Evolutionary conservation across 768 basidiomycete genomes (phyloP).

Genomic region (Suillus variegatus): DNA sequence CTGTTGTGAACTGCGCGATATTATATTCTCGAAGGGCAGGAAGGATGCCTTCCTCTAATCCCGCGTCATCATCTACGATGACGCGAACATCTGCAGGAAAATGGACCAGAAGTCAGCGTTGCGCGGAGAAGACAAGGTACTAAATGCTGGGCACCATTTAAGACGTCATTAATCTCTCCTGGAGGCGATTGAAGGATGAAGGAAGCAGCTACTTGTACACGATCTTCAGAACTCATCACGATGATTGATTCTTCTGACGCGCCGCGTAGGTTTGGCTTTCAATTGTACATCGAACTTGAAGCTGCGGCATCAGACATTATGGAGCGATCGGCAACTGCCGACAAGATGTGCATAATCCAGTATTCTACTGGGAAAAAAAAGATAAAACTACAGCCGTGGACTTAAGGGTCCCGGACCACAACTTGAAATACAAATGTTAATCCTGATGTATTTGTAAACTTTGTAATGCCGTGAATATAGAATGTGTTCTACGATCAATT

Average conservation of each 20-base stretch:
- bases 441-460: constrained; percentile 4
- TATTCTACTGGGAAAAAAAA: background rate
- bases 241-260: background rate
- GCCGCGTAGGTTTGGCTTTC: background rate
- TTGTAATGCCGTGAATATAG: background rate
- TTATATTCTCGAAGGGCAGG: constrained; percentile 87
- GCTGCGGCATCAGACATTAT: background rate
- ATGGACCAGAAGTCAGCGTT: constrained; percentile 11
- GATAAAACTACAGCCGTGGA: background rate
- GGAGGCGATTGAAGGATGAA: constrained; percentile 92
- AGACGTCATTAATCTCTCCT: constrained; percentile 95
- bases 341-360: background rate
- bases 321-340: constrained; percentile 5
- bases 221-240: constrained; percentile 61
- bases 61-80: constrained; percentile 85
- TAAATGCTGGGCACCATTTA: constrained; percentile 63
- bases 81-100: constrained; percentile 74
- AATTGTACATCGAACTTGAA: background rate
- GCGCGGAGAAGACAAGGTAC: constrained; percentile 6
- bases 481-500: background rate
- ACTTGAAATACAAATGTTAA: background rate
- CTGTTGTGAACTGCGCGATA: constrained; percentile 81
- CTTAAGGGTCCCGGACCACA: background rate
- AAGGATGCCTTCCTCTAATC: constrained; percentile 74
- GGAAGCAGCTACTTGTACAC: constrained; percentile 69